Evolutionary conservation across 169 alveolate species (phyloP).

Genomic region (Amoebophrya sp.): DNA sequence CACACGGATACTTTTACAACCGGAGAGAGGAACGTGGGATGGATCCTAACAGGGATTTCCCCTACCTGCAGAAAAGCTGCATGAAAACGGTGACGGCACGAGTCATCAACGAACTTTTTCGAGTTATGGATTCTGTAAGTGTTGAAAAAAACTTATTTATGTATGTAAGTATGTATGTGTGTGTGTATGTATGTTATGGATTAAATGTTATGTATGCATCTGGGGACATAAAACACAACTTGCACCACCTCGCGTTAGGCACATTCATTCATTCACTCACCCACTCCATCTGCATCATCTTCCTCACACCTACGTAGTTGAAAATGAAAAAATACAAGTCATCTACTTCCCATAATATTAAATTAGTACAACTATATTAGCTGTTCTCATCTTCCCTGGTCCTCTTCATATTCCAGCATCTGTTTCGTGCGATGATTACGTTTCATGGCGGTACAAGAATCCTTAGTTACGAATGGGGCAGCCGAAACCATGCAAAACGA

Average conservation of each 20-base stretch:
- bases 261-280: too few relatives aligned
- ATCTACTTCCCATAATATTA: too few relatives aligned
- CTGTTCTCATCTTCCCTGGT: background rate
- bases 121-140: background rate
- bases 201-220: too few relatives aligned
- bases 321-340: too few relatives aligned
- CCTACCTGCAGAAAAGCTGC: constrained; percentile 42
- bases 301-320: too few relatives aligned
- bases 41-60: constrained; percentile 49
- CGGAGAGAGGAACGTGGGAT: constrained; percentile 38
- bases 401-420: background rate
- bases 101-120: constrained; percentile 41
- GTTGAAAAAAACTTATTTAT: background rate
- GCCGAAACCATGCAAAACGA: background rate
- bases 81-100: constrained; percentile 48
- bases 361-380: background rate
- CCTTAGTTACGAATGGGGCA: constrained; percentile 49
- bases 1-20: constrained; percentile 38
- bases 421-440: constrained; percentile 41
- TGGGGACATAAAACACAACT: too few relatives aligned
- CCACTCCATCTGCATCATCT: too few relatives aligned
- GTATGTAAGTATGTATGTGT: background rate
- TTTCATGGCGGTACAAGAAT: constrained; percentile 48
- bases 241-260: too few relatives aligned
- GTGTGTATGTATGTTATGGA: too few relatives aligned